Percentiles rank a stretch among this genome's conserved stretches.
These are phyloP conservation scores for Pistacia atlantica DNA, from an alignment of 345 rosid genomes.

Conservation along the genomic window DNA sequence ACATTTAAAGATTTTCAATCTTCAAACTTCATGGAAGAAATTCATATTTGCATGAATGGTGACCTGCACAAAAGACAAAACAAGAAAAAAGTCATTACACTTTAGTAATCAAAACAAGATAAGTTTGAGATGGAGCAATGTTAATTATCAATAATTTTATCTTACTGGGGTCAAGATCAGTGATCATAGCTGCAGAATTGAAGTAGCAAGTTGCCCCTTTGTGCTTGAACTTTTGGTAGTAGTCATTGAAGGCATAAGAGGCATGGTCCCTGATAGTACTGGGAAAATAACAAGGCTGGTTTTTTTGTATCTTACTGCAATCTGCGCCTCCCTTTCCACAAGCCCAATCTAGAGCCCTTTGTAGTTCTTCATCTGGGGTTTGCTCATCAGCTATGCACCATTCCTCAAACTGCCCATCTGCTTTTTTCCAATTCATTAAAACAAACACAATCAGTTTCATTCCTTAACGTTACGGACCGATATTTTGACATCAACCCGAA, in stretches of 20 bases:
- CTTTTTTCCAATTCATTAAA: not conserved
- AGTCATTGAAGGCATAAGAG: conserved; percentile 60
- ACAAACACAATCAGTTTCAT: not conserved
- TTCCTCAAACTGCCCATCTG: conserved; percentile 48
- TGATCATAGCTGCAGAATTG: conserved; percentile 57
- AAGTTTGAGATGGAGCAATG: not conserved
- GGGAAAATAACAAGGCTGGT: conserved; percentile 51
- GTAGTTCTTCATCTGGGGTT: conserved; percentile 53
- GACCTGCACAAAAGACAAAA: conserved; percentile 29
- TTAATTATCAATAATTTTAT: not conserved
- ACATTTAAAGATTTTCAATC: not conserved
- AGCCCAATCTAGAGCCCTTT: conserved; percentile 61
- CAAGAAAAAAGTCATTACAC: not conserved
- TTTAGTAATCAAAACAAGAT: not conserved
- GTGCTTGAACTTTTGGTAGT: conserved; percentile 65
- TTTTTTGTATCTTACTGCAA: conserved; percentile 40
- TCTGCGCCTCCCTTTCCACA: conserved; percentile 66
- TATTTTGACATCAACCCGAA: no score
- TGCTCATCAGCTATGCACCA: conserved; percentile 81
- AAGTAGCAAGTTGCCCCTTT: conserved; percentile 64
- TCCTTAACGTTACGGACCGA: no score
- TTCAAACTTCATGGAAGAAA: conserved; percentile 9
- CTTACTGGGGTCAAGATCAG: conserved; percentile 67
- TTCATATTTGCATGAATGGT: conserved; percentile 37
- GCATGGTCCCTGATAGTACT: conserved; percentile 54